These are phyloP conservation scores for Metschnikowia picachoensis DNA, from an alignment of 805 yeast species.

Conservation along the genomic window DNA sequence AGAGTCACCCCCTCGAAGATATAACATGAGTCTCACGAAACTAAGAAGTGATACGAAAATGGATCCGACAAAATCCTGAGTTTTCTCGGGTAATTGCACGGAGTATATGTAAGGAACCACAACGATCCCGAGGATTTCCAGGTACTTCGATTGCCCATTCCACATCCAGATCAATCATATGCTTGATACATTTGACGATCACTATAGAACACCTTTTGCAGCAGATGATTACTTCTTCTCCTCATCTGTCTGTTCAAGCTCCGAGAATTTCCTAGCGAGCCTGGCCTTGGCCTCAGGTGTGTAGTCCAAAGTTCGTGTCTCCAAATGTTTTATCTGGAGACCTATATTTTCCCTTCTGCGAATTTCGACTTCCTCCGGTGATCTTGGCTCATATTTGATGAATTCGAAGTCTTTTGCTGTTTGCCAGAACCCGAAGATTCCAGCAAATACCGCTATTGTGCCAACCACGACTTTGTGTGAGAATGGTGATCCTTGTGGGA, in stretches of 20 bases:
- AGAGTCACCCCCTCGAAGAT: too few species aligned
- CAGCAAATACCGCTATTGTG: conserved; percentile 32
- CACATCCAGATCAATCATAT: background rate
- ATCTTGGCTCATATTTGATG: conserved; percentile 36
- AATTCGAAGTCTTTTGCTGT: conserved; percentile 39
- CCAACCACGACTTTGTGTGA: conserved; percentile 33
- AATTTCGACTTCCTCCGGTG: conserved; percentile 36
- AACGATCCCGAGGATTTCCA: too few species aligned
- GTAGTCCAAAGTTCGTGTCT: conserved; percentile 37
- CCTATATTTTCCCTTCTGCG: conserved; percentile 32
- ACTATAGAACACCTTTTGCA: too few species aligned
- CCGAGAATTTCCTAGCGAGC: conserved; percentile 12
- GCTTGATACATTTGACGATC: background rate
- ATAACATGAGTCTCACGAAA: too few species aligned
- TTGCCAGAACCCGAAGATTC: conserved; percentile 31
- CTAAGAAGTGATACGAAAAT: too few species aligned
- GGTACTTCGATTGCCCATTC: background rate
- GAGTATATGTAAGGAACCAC: too few species aligned
- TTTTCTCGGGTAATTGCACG: too few species aligned
- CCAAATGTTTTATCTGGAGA: conserved; percentile 27
- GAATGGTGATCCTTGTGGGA: conserved; percentile 33
- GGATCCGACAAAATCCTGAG: too few species aligned
- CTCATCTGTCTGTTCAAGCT: background rate
- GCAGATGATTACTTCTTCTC: background rate
- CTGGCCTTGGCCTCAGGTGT: conserved; percentile 42